A percentile compares a stretch with the other conserved stretches of the same genome.
Conservation (phyloP, 176 grass and related monocot species). For the Oryza glaberrima region DNA sequence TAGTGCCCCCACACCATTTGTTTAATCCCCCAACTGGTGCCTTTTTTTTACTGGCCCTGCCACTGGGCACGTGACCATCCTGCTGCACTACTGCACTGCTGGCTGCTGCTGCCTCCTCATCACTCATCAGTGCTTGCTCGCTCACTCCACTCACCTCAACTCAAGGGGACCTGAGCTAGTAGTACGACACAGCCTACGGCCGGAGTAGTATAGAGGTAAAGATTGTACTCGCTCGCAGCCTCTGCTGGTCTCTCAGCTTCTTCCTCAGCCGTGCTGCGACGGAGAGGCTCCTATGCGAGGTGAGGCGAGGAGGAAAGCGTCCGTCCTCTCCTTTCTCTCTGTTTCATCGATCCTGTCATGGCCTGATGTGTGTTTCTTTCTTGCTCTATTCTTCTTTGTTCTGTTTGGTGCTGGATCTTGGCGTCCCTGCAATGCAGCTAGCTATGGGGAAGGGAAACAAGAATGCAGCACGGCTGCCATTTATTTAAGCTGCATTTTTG, state of each 20-base stretch:
- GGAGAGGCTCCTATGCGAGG: neutral
- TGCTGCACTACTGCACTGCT: too few species aligned
- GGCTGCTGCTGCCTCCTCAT: too few species aligned
- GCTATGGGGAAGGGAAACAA: neutral
- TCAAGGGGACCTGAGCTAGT: too few species aligned
- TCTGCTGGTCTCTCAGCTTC: neutral
- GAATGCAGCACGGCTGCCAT: neutral
- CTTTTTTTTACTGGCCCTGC: too few species aligned
- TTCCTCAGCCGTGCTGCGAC: neutral
- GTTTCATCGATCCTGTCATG: neutral
- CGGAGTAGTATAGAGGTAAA: too few species aligned
- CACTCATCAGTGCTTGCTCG: too few species aligned
- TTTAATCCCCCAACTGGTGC: slow-evolving; percentile 1
- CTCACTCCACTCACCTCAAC: too few species aligned
- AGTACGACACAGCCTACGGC: too few species aligned
- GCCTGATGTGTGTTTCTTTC: neutral
- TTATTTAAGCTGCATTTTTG: neutral
- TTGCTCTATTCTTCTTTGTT: neutral
- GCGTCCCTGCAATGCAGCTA: slow-evolving; percentile 13
- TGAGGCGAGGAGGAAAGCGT: neutral
- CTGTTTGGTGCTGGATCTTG: slow-evolving; percentile 34
- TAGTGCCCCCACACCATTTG: slow-evolving; percentile 7
- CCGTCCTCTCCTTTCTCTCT: neutral
- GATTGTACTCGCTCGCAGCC: too few species aligned
- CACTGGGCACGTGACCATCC: too few species aligned